Evolutionary conservation across 2,329 filamentous ascomycete genomes (phyloP), one percentile per base, ranked within the genome.

Genomic region (Aspergillus fijiensis): DNA sequence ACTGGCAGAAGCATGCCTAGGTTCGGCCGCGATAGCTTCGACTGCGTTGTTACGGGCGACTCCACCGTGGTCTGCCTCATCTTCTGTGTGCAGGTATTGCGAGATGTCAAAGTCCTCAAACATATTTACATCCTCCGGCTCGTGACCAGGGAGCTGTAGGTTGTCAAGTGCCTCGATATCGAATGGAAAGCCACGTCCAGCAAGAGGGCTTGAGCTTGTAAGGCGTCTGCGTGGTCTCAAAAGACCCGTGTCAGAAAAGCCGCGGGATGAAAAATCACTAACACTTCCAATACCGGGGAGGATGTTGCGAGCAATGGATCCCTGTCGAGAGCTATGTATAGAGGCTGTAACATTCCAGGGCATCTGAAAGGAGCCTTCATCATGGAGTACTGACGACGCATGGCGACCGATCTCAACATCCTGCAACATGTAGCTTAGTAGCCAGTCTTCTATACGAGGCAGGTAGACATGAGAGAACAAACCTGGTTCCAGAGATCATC

Each of bases 391-490:
- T 0, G 85, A 82, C 0, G 81, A 84, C 1, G 85, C 89, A 48
- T 90, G 85, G 75, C 91, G 86, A 21, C 88, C 90, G 25, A 91
- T 74, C 72, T 96, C 92, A 21, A 89, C 73, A 9, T 84, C 84
- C 63, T 80, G 63, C 11, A 49, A 4, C 5, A 5, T 1, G 12
- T n/a, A 35, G 12, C 16, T 63, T 59, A 66, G 53, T 25, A 42
- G 3, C 19, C 16, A 11, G 21, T 16, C 12, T 29, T 16, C 23
- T n/a, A 14, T 11, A 25, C 21, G n/a, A 12, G n/a, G 45, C 3
- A 23, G 3, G 35, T 21, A 50, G 5, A 19, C 21, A 11, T 35
- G n/a, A 25, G 11, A 16, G 31, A 33, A 60, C 62, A 45, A 62
- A 75, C 77, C 63, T 71, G 76, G 51, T 78, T 72, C n/a, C 74